A percentile compares a stretch with the other conserved stretches of the same genome.
These are phyloP conservation scores for Bretschneidera sinensis DNA, from an alignment of 345 rosid species.

Conservation along the genomic window DNA sequence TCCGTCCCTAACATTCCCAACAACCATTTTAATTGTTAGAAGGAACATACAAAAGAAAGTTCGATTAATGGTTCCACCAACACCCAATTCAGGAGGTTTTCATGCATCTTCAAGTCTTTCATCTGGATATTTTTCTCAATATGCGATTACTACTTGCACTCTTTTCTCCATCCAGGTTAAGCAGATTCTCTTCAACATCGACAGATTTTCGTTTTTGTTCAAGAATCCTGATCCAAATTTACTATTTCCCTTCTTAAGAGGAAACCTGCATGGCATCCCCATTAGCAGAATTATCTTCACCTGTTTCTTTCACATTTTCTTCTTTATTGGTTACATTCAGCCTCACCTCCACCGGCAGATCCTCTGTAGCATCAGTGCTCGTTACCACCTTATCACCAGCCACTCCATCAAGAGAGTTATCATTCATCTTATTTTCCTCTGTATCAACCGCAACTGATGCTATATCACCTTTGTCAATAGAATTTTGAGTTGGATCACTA, in stretches of 20 bases:
- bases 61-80: background rate
- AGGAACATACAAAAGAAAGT: background rate
- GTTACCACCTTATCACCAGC: slow-evolving; percentile 5
- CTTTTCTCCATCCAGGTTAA: too few species aligned
- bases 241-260: background rate
- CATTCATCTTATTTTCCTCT: slow-evolving; percentile 11
- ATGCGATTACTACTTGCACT: background rate
- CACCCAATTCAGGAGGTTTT: background rate
- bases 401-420: slow-evolving; percentile 21
- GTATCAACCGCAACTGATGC: background rate
- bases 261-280: slow-evolving; percentile 25
- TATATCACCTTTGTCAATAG: background rate
- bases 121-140: background rate
- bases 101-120: background rate
- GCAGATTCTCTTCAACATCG: too few species aligned
- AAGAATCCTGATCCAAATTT: background rate
- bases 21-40: too few species aligned
- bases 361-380: background rate
- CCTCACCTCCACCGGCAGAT: background rate
- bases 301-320: slow-evolving; percentile 15
- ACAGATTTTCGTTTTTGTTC: too few species aligned
- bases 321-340: slow-evolving; percentile 15
- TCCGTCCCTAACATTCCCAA: too few species aligned
- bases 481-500: background rate
- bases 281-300: slow-evolving; percentile 10